Base-by-base conservation (phyloP, 2,329 filamentous ascomycete genomes). In the Fusarium brachygibbosum region DNA sequence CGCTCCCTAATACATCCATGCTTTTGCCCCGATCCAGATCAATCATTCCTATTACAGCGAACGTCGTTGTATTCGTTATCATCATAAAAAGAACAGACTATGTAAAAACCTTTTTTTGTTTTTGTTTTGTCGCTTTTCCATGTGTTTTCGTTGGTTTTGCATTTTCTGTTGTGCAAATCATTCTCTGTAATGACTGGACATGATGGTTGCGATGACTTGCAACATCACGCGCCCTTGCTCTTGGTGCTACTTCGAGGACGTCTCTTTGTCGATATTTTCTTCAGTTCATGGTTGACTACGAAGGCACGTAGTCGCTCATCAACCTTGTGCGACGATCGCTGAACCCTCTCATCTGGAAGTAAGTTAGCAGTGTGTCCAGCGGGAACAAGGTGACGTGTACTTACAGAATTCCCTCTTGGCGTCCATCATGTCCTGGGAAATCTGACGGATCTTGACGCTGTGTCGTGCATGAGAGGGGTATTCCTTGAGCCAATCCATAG, bases 231-330 rank as follows among this genome's bases (percentile, higher is more conserved):
- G 69, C 68, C 51, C 60, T 74, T 77, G 28, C 69, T 68, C 53
- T 76, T 78, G 21, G 70, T 66, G 19, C 28, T 73, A 62, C 38
- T 68, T 50, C 60, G 79, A 76, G 32, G 74, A 55, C 25, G 70
- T 62, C 42, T 79, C 74, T 66, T 75, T 42, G 79, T 76, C 46
- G 77, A 79, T 59, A 81, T 75, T 69, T 80, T 81, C 73, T 81
- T 80, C 23, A 81, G 52, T 68, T 81, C 79, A 55, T 81, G 79
- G 52, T 79, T 76, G 21, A 81, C 75, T 32, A 81, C 79, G 42
- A 81, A 72, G 32, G 71, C 70, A 56, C 74, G 75, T 17, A 81
- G 68, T 53, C 80, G 74, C 48, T 73, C 66, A 55, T 80, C 79
- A 50, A 76, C 74, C 29, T 78, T 76, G 44, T 74, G 59, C 29